Evolutionary conservation across 2,329 filamentous ascomycete species (phyloP), one percentile per base, ranked within the genome.

Genomic region (Rosellinia necatrix): DNA sequence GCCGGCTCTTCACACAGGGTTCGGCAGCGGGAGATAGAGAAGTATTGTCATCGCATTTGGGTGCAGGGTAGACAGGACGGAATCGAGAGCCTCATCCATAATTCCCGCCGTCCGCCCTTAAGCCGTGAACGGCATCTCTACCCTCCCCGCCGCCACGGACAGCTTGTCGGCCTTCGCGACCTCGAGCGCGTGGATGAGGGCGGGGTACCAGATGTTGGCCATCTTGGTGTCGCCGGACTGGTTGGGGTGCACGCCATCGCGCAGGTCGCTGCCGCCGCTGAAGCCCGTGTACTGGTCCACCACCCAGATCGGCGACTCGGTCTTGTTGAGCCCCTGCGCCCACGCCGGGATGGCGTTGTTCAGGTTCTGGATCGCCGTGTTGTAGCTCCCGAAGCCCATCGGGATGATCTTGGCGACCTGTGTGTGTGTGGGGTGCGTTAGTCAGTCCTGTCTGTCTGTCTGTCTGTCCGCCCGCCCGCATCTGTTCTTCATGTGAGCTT

Each of bases 321-420:
- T 75, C 44, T 63, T 68, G 62, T 75, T 75, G 13, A 74, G 66
- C 0, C 70, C 71, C 41, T 69, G 48, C 0, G 73, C 73, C 73
- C 74, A 76, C 0, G 73, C 59, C 6, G 68, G 60, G 49, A 76
- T 76, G 12, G 71, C 72, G 41, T 60, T 61, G 64, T 77, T 76
- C 13, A 76, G 68, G 7, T 63, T 66, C 61, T 74, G 68, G 29
- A 76, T 72, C 40, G 71, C 68, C 9, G 68, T 64, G 62, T 74
- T 74, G 64, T 64, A 74, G 58, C 56, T 71, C 5, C 66, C 70
- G 6, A 68, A 49, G 15, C 66, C 66, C 56, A 70, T 66, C 13
- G 69, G 74, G 49, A 76, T 76, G 63, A 75, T 76, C 64, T 75
- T 72, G 6, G 74, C 74, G 29, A 76, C 73, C 74, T 75, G 38